phyloP scores from a whole-genome alignment of 2,329 filamentous ascomycete genomes.

The Iodosphaeria phyllophila region DNA sequence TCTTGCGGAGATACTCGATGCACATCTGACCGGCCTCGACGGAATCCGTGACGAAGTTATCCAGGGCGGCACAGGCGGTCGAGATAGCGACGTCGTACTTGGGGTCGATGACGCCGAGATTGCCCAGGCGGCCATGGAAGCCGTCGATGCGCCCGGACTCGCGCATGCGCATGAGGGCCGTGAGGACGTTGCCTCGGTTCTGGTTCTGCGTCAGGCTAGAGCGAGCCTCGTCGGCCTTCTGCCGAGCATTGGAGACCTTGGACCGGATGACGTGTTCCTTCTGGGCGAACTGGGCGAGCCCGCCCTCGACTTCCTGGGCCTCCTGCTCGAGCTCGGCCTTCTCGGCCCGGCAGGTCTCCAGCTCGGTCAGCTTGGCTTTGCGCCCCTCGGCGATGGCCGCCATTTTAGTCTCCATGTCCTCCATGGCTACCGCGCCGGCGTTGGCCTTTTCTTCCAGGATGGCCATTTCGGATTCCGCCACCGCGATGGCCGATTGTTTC shows the following conservation, averaged over 20 bases:
- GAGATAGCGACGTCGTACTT: constrained; percentile 97
- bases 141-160: constrained; percentile 94
- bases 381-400: constrained; percentile 52
- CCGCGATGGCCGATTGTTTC: constrained; percentile 83
- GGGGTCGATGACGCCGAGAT: constrained; percentile 81
- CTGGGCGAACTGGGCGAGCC: constrained; percentile 51
- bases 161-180: constrained; percentile 81
- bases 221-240: constrained; percentile 90
- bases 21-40: constrained; percentile 95
- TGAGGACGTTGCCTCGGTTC: constrained; percentile 80
- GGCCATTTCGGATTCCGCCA: constrained; percentile 84
- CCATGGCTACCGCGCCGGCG: constrained; percentile 64
- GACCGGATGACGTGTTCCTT: constrained; percentile 70
- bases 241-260: constrained; percentile 73
- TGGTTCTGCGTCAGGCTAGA: constrained; percentile 80
- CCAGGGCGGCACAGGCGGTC: constrained; percentile 75
- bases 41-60: constrained; percentile 93
- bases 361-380: constrained; percentile 49
- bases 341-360: constrained; percentile 57
- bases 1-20: constrained; percentile 94
- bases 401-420: constrained; percentile 71
- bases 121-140: constrained; percentile 88
- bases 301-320: constrained; percentile 47
- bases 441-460: constrained; percentile 83
- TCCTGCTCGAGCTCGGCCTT: constrained; percentile 59